Evolutionary conservation across 2,329 filamentous ascomycete genomes (phyloP).

Genomic region (Knufia petricola): DNA sequence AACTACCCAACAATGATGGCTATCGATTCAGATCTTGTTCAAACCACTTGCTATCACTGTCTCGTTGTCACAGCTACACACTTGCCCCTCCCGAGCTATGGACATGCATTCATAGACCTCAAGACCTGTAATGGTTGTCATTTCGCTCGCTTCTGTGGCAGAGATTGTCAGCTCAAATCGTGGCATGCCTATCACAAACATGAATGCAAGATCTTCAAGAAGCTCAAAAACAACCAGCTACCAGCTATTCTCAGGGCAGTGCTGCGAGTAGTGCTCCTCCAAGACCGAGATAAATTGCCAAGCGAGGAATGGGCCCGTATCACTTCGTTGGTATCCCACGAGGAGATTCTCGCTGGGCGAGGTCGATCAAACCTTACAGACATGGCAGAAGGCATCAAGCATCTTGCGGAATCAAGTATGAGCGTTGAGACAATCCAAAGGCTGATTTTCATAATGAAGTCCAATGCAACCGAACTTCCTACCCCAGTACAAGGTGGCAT

Average conservation of each 20-base stretch:
- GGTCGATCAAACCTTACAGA: slow-evolving; percentile 1
- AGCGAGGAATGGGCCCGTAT: neutral
- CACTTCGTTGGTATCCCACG: neutral
- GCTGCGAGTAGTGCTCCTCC: neutral
- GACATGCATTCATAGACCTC: neutral
- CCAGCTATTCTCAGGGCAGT: neutral
- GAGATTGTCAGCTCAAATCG: neutral
- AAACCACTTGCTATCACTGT: slow-evolving; percentile 13
- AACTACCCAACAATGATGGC: slow-evolving; percentile 10
- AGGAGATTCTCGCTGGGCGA: neutral
- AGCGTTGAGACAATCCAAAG: neutral
- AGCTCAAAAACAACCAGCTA: neutral
- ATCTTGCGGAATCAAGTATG: neutral
- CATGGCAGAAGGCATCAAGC: neutral
- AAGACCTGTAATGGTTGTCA: slow-evolving; percentile 2
- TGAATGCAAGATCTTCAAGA: slow-evolving; percentile 1
- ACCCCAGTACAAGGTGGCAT: neutral
- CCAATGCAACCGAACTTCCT: neutral
- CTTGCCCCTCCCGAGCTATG: slow-evolving; percentile 4
- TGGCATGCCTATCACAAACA: slow-evolving; percentile 1
- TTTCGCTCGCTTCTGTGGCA: neutral
- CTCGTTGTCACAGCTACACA: slow-evolving; percentile 11
- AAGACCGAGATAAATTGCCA: neutral
- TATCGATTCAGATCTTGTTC: slow-evolving; percentile 10
- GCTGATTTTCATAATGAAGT: neutral